Evolutionary conservation across 106 monocot genomes (phyloP).

Genomic region (Dactylorhiza incarnata): DNA sequence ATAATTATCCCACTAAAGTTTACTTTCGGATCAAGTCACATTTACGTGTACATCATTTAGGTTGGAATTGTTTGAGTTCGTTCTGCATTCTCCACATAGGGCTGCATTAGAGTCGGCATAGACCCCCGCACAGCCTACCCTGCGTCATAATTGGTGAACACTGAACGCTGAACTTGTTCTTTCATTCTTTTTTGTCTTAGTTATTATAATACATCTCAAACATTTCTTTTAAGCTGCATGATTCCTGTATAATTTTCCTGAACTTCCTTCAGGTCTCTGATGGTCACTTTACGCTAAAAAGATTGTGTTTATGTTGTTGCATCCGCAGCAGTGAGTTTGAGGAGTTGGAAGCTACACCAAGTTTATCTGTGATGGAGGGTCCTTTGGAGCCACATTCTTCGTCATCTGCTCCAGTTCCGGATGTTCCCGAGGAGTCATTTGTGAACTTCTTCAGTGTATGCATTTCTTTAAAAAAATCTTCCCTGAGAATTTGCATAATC

Average conservation of each 20-base stretch:
- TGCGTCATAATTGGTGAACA: neutral
- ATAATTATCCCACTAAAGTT: too few relatives aligned
- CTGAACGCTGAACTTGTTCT: neutral
- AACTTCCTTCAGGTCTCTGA: neutral
- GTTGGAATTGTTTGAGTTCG: too few relatives aligned
- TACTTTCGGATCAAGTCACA: too few relatives aligned
- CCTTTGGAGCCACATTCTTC: constrained; percentile 39
- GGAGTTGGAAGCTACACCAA: constrained; percentile 55
- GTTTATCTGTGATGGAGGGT: constrained; percentile 34
- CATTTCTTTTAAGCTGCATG: neutral
- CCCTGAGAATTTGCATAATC: neutral
- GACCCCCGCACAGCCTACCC: too few relatives aligned
- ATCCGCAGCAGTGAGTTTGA: constrained; percentile 47
- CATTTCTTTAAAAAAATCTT: neutral
- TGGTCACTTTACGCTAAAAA: neutral
- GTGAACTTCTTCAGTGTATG: constrained; percentile 42
- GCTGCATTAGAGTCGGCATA: too few relatives aligned
- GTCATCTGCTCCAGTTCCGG: constrained; percentile 22
- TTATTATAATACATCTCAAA: neutral
- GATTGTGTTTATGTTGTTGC: neutral
- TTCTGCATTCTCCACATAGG: too few relatives aligned
- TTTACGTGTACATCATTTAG: too few relatives aligned
- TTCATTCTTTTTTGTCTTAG: neutral
- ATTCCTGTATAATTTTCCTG: neutral
- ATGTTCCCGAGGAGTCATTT: constrained; percentile 36